These are phyloP conservation scores for Colletotrichum liriopes DNA, from an alignment of 2,329 filamentous ascomycete species.

Conservation along the genomic window DNA sequence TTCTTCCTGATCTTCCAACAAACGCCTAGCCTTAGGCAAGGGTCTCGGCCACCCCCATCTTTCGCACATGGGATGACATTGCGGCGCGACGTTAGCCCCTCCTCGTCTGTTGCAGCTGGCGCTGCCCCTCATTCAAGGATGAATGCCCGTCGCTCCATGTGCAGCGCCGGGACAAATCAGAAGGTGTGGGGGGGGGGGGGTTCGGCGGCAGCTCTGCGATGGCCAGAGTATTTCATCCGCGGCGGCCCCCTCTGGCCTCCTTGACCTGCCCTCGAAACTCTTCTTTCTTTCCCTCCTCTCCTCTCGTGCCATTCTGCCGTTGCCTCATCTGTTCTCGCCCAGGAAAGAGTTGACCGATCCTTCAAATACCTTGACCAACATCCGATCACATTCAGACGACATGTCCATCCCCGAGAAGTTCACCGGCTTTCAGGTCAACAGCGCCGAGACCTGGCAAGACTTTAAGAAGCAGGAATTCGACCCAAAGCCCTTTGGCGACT, in stretches of 20 bases:
- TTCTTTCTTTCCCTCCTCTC: constrained; percentile 22
- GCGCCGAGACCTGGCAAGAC: constrained; percentile 68
- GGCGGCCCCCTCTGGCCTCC: constrained; percentile 22
- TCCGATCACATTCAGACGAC: constrained; percentile 41
- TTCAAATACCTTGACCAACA: not conserved
- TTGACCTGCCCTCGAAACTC: not conserved
- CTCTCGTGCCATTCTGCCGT: constrained; percentile 13
- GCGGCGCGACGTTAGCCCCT: constrained; percentile 39
- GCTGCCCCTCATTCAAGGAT: constrained; percentile 40
- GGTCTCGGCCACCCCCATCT: constrained; percentile 23
- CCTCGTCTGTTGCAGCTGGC: constrained; percentile 26
- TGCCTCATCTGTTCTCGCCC: not conserved
- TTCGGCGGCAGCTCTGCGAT: constrained; percentile 31
- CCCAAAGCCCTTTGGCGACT: constrained; percentile 88
- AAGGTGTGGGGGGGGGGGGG: constrained; percentile 34
- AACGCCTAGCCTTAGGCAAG: constrained; percentile 34
- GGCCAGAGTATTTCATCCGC: constrained; percentile 42
- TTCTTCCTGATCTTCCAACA: not conserved
- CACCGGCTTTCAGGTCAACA: constrained; percentile 73
- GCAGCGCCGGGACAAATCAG: constrained; percentile 22
- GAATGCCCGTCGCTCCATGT: constrained; percentile 24
- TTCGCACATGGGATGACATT: constrained; percentile 30
- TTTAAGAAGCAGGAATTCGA: constrained; percentile 83
- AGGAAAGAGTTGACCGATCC: not conserved
- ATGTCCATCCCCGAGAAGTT: constrained; percentile 74